Conservation (phyloP, 441 rosid species). For the Oxalis stricta region DNA sequence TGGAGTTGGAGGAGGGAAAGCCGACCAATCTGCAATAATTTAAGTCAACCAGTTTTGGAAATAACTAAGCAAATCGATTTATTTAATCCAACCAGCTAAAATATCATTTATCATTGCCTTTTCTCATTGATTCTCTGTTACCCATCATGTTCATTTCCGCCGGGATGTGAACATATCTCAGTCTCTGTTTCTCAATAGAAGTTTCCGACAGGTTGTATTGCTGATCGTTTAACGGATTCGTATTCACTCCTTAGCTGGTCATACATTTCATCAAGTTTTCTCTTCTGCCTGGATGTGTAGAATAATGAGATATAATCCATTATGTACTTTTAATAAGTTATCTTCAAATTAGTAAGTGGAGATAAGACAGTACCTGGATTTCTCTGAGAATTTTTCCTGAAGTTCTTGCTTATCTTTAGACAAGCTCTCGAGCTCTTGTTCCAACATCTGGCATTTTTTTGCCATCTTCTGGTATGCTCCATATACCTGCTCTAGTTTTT, state of each 20-base stretch:
- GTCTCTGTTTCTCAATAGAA: slow-evolving; percentile 61
- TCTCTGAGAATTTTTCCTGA: slow-evolving; percentile 84
- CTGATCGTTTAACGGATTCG: slow-evolving; percentile 64
- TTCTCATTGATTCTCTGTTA: slow-evolving; percentile 39
- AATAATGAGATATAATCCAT: neutral
- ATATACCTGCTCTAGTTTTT: slow-evolving; percentile 81
- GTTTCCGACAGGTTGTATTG: slow-evolving; percentile 61
- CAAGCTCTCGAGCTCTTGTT: slow-evolving; percentile 71
- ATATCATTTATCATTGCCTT: slow-evolving; percentile 23
- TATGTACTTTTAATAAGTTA: no score
- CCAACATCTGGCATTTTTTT: slow-evolving; percentile 81
- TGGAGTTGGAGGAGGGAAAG: slow-evolving; percentile 81
- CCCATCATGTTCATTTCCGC: slow-evolving; percentile 42
- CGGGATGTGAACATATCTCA: slow-evolving; percentile 57
- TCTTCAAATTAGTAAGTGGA: neutral
- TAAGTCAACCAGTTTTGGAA: slow-evolving; percentile 63
- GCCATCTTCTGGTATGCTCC: slow-evolving; percentile 83
- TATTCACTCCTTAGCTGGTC: slow-evolving; percentile 75
- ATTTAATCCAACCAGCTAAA: no score
- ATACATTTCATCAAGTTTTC: slow-evolving; percentile 96
- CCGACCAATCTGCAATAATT: slow-evolving; percentile 73
- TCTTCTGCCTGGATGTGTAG: slow-evolving; percentile 57
- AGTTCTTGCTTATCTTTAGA: slow-evolving; percentile 89
- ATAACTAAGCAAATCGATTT: slow-evolving; percentile 23
- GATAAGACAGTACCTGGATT: slow-evolving; percentile 49